These are phyloP conservation scores for Kwoniella shivajii DNA, from an alignment of 1,284 basidiomycete species.

Conservation along the genomic window DNA sequence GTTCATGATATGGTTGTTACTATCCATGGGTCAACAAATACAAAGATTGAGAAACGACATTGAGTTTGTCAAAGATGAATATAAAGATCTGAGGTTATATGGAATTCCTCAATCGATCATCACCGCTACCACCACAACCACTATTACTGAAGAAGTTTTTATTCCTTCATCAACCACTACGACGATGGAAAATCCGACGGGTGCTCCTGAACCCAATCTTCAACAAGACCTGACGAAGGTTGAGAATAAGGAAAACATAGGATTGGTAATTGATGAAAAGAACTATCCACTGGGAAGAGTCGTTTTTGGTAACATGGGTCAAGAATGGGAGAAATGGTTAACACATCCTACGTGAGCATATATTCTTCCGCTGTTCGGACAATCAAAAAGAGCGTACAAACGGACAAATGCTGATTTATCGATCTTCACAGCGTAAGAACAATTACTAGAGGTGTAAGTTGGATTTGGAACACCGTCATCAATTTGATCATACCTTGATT, in stretches of 20 bases:
- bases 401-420: background rate
- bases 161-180: background rate
- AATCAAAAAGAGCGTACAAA: background rate
- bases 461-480: conserved; percentile 37
- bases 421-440: conserved; percentile 14
- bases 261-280: background rate
- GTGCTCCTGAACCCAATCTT: no score
- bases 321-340: conserved; percentile 21
- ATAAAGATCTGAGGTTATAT: conserved; percentile 41
- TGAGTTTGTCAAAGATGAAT: conserved; percentile 41
- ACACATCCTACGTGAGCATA: conserved; percentile 31
- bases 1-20: conserved; percentile 36
- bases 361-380: background rate
- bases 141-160: background rate
- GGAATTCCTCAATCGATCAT: background rate
- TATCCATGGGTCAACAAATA: conserved; percentile 40
- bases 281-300: conserved; percentile 18
- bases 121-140: background rate
- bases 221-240: no score
- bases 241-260: background rate
- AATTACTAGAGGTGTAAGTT: conserved; percentile 20
- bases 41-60: conserved; percentile 42
- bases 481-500: no score
- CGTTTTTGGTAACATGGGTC: conserved; percentile 11
- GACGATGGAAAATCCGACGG: background rate